Evolutionary conservation across 352 stramenopile genomes (phyloP).

Genomic region (Lagenidium giganteum): DNA sequence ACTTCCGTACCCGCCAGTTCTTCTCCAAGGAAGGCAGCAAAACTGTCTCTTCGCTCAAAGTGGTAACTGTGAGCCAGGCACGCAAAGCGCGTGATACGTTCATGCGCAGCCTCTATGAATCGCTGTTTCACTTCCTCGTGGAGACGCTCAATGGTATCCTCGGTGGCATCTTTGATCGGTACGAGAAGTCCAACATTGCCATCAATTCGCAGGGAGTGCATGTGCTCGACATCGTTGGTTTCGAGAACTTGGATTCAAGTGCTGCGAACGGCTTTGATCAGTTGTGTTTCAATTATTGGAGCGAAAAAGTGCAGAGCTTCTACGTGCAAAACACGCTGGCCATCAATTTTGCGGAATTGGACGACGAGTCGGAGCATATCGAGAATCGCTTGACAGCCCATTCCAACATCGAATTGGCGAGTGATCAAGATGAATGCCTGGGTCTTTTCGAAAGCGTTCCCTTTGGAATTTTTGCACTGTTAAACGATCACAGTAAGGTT

Average conservation of each 20-base stretch:
- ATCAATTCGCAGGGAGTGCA: slow-evolving; percentile 78
- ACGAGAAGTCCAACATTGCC: slow-evolving; percentile 80
- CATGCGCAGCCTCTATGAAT: slow-evolving; percentile 74
- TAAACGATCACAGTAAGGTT: slow-evolving; percentile 66
- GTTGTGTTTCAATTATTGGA: slow-evolving; percentile 84
- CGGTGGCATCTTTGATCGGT: slow-evolving; percentile 76
- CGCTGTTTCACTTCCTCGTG: slow-evolving; percentile 71
- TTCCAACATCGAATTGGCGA: slow-evolving; percentile 43
- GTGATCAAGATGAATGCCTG: slow-evolving; percentile 57
- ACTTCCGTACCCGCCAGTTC: slow-evolving; percentile 79
- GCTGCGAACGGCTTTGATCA: slow-evolving; percentile 66
- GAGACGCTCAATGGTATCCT: slow-evolving; percentile 80
- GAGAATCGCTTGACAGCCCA: slow-evolving; percentile 55
- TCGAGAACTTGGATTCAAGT: slow-evolving; percentile 44
- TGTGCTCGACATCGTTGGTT: slow-evolving; percentile 76
- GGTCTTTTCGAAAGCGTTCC: slow-evolving; percentile 68
- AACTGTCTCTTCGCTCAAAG: slow-evolving; percentile 74
- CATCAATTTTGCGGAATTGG: slow-evolving; percentile 51
- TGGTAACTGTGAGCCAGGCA: slow-evolving; percentile 75
- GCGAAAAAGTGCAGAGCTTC: slow-evolving; percentile 77
- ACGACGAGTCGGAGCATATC: slow-evolving; percentile 58
- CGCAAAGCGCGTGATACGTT: slow-evolving; percentile 70
- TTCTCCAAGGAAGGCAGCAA: slow-evolving; percentile 74
- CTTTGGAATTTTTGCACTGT: slow-evolving; percentile 65
- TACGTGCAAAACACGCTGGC: slow-evolving; percentile 74